Evolutionary conservation across 2,329 filamentous ascomycete genomes (phyloP).

Genomic region (Exophiala phaeomuriformis): DNA sequence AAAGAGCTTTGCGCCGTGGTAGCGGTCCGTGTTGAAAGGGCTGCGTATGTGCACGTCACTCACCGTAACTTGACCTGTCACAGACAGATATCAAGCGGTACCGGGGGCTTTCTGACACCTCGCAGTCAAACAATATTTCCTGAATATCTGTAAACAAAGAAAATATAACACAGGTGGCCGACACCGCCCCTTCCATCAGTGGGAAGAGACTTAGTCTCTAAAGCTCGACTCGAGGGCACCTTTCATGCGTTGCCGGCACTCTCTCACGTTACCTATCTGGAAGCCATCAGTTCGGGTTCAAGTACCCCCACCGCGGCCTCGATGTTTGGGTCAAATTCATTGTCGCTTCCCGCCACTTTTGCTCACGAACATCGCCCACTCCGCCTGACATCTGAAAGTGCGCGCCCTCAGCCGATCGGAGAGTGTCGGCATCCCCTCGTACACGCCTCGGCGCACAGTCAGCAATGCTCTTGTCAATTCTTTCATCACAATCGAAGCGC

Average conservation of each 20-base stretch:
- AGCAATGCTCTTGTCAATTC: conserved; percentile 41
- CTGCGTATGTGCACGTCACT: conserved; percentile 13
- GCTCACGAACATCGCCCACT: conserved; percentile 24
- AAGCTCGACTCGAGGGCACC: conserved; percentile 7
- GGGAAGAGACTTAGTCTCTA: conserved; percentile 3
- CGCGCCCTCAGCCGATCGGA: conserved; percentile 28
- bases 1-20: conserved; percentile 26
- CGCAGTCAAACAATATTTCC: conserved; percentile 10
- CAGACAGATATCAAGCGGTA: conserved; percentile 3
- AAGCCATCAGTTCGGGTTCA: conserved; percentile 4
- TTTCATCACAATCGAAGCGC: conserved; percentile 34
- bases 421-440: conserved; percentile 30
- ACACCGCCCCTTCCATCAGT: conserved; percentile 11
- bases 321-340: conserved; percentile 27
- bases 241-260: conserved; percentile 8
- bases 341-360: conserved; percentile 22
- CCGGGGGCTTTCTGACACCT: conserved; percentile 8
- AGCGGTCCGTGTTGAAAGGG: conserved; percentile 4
- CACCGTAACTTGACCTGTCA: conserved; percentile 14
- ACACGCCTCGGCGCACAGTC: conserved; percentile 26
- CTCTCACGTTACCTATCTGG: background rate
- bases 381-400: conserved; percentile 22
- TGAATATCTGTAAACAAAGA: conserved; percentile 3
- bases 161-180: conserved; percentile 6
- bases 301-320: conserved; percentile 8